A percentile compares a stretch with the other conserved stretches of the same genome.
Evolutionary conservation across 495 filamentous ascomycete species (phyloP).

Genomic region (Talaromyces proteolyticus): DNA sequence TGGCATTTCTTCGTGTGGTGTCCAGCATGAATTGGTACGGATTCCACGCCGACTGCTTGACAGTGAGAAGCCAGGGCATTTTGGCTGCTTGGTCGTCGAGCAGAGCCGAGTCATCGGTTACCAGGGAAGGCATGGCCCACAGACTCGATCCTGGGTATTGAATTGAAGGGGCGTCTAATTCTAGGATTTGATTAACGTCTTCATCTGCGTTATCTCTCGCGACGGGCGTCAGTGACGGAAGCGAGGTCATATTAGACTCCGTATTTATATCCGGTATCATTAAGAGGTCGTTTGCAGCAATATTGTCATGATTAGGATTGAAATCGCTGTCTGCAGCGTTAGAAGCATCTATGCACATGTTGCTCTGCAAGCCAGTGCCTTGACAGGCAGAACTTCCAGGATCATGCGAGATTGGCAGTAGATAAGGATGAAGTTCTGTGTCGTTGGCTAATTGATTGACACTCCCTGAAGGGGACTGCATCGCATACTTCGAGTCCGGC

Average conservation of each 20-base stretch:
- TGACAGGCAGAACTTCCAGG: background rate
- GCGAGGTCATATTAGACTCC: background rate
- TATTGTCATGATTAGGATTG: background rate
- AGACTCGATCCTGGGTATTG: background rate
- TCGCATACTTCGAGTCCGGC: background rate
- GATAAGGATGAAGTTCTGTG: background rate
- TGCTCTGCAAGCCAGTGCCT: background rate
- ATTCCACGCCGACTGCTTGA: background rate
- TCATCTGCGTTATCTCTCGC: background rate
- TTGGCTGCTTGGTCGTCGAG: background rate
- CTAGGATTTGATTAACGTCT: background rate
- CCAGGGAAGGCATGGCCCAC: background rate
- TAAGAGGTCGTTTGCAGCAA: background rate
- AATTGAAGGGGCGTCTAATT: background rate
- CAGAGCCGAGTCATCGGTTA: background rate
- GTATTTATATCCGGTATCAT: background rate
- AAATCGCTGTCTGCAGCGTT: background rate
- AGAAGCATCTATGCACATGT: background rate
- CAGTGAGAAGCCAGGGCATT: background rate
- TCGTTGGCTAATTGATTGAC: background rate
- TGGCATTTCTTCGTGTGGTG: background rate
- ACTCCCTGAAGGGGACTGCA: background rate
- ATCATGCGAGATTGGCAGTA: background rate
- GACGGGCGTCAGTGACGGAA: background rate
- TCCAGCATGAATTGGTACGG: background rate